Percentiles rank a stretch among this genome's conserved stretches.
phyloP scores from a whole-genome alignment of 2,329 filamentous ascomycete genomes.

The Hypoxylon sp. region DNA sequence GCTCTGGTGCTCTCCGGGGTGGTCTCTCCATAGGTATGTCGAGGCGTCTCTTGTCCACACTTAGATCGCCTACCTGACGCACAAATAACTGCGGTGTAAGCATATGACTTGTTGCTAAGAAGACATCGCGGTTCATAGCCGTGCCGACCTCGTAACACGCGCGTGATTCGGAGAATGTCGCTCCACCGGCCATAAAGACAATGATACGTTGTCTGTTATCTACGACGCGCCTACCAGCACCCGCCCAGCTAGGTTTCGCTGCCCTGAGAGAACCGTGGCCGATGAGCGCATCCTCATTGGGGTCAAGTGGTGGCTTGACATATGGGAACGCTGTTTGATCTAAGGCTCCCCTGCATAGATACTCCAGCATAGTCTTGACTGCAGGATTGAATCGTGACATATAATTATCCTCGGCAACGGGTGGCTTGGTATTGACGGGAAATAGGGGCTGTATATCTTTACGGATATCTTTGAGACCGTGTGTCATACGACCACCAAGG shows the following conservation, averaged over 20 bases:
- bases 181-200: constrained; percentile 94
- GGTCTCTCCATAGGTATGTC: constrained; percentile 86
- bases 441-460: constrained; percentile 77
- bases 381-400: constrained; percentile 89
- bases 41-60: constrained; percentile 78
- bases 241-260: constrained; percentile 95
- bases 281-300: constrained; percentile 69
- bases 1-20: constrained; percentile 83
- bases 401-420: constrained; percentile 79
- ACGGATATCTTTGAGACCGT: constrained; percentile 80
- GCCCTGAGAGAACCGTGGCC: constrained; percentile 84
- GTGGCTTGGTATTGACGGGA: constrained; percentile 70
- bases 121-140: constrained; percentile 81
- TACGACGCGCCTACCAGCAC: constrained; percentile 76
- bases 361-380: constrained; percentile 86
- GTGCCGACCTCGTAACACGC: constrained; percentile 89
- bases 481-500: constrained; percentile 80
- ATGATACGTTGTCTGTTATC: constrained; percentile 93
- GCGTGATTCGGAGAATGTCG: constrained; percentile 91
- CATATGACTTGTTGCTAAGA: constrained; percentile 93
- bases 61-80: constrained; percentile 84
- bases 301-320: constrained; percentile 76
- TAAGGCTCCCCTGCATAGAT: constrained; percentile 74
- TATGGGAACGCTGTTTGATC: constrained; percentile 78
- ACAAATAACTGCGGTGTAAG: constrained; percentile 86